phyloP scores from a whole-genome alignment of 345 rosid species.

The Eucalyptus sp. region DNA sequence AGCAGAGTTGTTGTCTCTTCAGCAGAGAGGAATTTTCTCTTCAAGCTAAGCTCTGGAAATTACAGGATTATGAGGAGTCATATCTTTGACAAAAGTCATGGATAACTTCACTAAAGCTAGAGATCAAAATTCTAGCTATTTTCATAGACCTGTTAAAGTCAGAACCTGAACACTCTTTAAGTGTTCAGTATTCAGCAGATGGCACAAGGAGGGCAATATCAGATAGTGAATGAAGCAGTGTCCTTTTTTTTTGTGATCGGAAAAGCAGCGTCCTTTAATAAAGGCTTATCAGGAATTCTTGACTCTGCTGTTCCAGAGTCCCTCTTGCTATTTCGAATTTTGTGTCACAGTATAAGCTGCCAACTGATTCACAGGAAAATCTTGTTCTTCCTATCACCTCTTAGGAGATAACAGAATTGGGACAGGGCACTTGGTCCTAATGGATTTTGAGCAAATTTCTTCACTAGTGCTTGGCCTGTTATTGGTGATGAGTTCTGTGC shows the following conservation, averaged over 20 bases:
- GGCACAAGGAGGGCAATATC: background rate
- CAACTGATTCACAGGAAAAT: background rate
- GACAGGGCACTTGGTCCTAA: background rate
- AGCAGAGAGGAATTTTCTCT: background rate
- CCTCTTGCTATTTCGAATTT: background rate
- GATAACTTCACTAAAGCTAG: background rate
- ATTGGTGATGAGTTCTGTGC: background rate
- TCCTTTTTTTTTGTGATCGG: background rate
- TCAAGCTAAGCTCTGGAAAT: background rate
- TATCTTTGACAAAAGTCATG: background rate
- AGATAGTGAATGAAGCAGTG: background rate
- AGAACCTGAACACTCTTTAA: background rate
- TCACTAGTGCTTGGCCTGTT: background rate
- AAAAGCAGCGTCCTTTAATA: background rate
- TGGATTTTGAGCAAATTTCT: background rate
- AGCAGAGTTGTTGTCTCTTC: background rate
- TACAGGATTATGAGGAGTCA: background rate
- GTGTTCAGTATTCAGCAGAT: background rate
- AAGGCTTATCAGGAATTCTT: background rate
- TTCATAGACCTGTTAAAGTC: background rate
- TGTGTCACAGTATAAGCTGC: background rate
- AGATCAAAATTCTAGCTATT: background rate
- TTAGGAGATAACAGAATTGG: background rate
- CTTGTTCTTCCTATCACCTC: background rate
- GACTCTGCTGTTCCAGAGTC: background rate